These are phyloP conservation scores for Rosa chinensis DNA, from an alignment of 306 rosid genomes.

Conservation along the genomic window DNA sequence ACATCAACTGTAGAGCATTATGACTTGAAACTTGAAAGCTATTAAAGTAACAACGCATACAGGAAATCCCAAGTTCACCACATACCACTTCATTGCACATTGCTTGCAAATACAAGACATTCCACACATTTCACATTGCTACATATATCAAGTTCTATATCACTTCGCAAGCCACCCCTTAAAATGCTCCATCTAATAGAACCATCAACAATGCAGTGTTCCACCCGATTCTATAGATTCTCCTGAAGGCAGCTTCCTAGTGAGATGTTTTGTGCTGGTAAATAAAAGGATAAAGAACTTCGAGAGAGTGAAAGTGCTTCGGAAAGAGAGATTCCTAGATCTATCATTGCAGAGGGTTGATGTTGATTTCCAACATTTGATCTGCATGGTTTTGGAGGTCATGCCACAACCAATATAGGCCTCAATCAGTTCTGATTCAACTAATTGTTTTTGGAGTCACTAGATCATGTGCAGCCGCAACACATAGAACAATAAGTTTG, in stretches of 20 bases:
- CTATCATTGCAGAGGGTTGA: too few species aligned
- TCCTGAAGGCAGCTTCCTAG: neutral
- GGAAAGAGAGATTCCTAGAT: too few species aligned
- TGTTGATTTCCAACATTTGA: too few species aligned
- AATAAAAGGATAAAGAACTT: too few species aligned
- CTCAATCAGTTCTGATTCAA: neutral
- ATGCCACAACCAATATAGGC: neutral
- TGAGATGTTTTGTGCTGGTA: neutral
- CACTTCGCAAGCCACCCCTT: neutral
- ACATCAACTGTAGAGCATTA: too few species aligned
- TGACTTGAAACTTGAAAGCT: slow-evolving; percentile 1
- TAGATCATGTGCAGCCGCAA: too few species aligned
- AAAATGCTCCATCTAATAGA: neutral
- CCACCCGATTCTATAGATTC: neutral
- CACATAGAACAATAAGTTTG: too few species aligned
- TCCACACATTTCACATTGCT: neutral
- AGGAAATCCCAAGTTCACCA: neutral
- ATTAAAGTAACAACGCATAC: neutral
- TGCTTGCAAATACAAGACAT: neutral
- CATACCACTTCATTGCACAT: neutral
- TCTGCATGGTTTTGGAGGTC: too few species aligned
- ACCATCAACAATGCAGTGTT: neutral
- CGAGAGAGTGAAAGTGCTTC: too few species aligned
- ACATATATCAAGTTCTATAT: neutral
- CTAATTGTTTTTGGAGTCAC: neutral